A percentile compares a stretch with the other conserved stretches of the same genome.
Evolutionary conservation across 129 eudicot genomes (phyloP).

Genomic region (Arctium minus): DNA sequence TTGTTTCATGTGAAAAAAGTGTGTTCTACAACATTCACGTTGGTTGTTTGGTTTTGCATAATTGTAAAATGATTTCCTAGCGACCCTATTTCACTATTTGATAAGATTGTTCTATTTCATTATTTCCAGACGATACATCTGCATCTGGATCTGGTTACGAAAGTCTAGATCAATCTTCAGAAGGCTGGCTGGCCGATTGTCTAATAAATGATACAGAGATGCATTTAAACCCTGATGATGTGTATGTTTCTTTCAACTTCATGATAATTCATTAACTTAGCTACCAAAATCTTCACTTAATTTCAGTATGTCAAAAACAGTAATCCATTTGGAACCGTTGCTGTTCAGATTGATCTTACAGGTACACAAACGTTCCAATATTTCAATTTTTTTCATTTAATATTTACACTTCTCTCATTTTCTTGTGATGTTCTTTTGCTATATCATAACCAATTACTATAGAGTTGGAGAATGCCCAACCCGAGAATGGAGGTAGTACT

Average conservation of each 20-base stretch:
- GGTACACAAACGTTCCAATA: constrained; percentile 33
- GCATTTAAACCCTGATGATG: constrained; percentile 51
- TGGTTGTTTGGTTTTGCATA: neutral
- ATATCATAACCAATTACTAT: constrained; percentile 13
- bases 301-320: constrained; percentile 39
- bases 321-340: constrained; percentile 52
- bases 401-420: neutral
- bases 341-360: constrained; percentile 48
- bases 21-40: no score
- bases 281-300: constrained; percentile 7
- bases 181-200: constrained; percentile 83
- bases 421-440: neutral
- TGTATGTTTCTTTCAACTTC: constrained; percentile 44
- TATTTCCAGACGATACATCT: constrained; percentile 44
- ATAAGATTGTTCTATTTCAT: neutral
- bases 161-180: constrained; percentile 59
- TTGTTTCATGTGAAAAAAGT: neutral
- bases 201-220: constrained; percentile 53
- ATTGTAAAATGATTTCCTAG: neutral
- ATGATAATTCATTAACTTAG: constrained; percentile 1
- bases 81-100: neutral
- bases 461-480: constrained; percentile 43
- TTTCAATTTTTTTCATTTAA: neutral
- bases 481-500: constrained; percentile 30
- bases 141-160: constrained; percentile 52